Base-by-base conservation (phyloP, 1,284 basidiomycete species). In the Fistulina hepatica region DNA sequence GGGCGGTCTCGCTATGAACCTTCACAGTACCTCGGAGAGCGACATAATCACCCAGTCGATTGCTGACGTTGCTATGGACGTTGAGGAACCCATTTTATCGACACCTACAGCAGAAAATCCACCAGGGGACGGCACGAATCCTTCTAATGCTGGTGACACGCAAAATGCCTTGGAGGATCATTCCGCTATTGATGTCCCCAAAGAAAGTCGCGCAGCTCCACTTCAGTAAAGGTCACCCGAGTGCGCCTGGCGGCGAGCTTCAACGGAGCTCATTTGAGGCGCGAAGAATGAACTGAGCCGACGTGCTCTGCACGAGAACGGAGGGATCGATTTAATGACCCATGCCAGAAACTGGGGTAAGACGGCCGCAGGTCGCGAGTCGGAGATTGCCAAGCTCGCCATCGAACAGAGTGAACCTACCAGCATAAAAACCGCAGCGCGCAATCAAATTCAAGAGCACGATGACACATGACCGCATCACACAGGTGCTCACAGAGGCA, bases 381-480 rank as follows among this genome's bases (percentile, higher is more conserved):
- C 65, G 12, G 57, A 84, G 7, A 53, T 85, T 2, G 69, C 74
- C 35, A 52, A 55, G 9, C 60, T 83, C 48, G 52, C 64, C n/a
- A n/a, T n/a, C 5, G 61, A 65, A 34, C 67, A 68, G 3, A 75
- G 76, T 6, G 80, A 81, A 49, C 59, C 73, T 1, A 73, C 77
- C 0, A 84, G 83, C 47, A 70, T 72, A 8, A 73, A 75, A 20
- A 57, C 62, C n/a, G 77, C 79, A 8, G 70, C 75, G 20, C 67
- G 67, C 37, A 69, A 80, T 16, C 86, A 91, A n/a, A n/a, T n/a
- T n/a, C 54, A 81, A 78, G 53, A 70, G 81, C 9, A 89, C 84
- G 44, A 54, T 85, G 21, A 76, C n/a, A 68, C 43, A 78, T 80
- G 1, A 45, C 41, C 17, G n/a, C n/a, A n/a, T 21, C 44, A 6